Evolutionary conservation across 1,284 basidiomycete species (phyloP).

Genomic region (Termitomyces sp.): DNA sequence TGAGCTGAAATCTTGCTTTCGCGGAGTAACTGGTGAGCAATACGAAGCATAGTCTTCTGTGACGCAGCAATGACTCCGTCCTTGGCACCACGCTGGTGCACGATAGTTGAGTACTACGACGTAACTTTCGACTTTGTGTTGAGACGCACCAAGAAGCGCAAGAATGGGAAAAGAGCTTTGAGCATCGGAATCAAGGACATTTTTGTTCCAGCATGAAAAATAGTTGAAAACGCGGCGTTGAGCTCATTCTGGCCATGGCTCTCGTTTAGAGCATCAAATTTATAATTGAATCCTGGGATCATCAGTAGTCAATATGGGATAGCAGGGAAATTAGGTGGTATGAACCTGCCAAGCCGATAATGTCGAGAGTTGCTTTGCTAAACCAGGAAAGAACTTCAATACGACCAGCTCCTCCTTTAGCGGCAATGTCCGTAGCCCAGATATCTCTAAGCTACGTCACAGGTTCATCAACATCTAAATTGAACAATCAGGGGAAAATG

Average conservation of each 20-base stretch:
- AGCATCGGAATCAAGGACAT: conserved; percentile 29
- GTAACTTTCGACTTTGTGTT: conserved; percentile 9
- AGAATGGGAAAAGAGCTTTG: conserved; percentile 32
- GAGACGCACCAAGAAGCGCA: conserved; percentile 38
- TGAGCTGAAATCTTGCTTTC: conserved; percentile 36
- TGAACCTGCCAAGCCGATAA: conserved; percentile 62
- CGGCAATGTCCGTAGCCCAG: conserved; percentile 33
- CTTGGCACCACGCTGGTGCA: conserved; percentile 23
- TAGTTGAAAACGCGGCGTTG: conserved; percentile 39
- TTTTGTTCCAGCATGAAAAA: conserved; percentile 31
- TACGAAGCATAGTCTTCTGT: conserved; percentile 30
- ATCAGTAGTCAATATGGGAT: not conserved
- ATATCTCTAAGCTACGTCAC: conserved; percentile 40
- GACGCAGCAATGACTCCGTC: conserved; percentile 26
- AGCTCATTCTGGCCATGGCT: conserved; percentile 39
- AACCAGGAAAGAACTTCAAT: conserved; percentile 54
- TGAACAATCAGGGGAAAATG: not conserved
- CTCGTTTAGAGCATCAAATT: conserved; percentile 48
- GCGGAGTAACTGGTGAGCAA: conserved; percentile 41
- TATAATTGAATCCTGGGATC: conserved; percentile 55
- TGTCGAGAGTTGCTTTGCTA: conserved; percentile 56
- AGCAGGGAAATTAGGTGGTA: not conserved
- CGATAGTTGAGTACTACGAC: not conserved
- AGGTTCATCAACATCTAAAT: not conserved
- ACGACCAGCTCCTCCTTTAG: conserved; percentile 24